These are phyloP conservation scores for Fusarium chlamydosporum DNA, from an alignment of 2,329 filamentous ascomycete species.

Conservation along the genomic window DNA sequence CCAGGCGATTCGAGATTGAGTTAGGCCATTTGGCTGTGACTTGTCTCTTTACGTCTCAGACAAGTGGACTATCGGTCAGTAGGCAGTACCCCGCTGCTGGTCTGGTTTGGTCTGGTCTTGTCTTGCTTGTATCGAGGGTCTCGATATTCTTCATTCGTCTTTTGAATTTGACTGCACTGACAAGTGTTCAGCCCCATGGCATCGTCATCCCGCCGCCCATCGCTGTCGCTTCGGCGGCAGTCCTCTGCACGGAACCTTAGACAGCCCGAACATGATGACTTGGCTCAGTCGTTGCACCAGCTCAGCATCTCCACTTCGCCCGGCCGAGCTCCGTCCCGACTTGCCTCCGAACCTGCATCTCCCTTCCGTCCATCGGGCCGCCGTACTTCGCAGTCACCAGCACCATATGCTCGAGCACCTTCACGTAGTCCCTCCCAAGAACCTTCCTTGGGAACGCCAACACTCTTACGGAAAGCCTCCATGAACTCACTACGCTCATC, in stretches of 20 bases:
- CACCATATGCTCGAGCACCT: conserved; percentile 49
- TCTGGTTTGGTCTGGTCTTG: conserved; percentile 1
- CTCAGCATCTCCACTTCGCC: conserved; percentile 60
- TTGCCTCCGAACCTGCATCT: conserved; percentile 57
- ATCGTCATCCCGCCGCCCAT: conserved; percentile 48
- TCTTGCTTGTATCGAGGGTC: conserved; percentile 3
- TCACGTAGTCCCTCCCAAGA: conserved; percentile 61
- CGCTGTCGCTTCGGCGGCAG: conserved; percentile 54
- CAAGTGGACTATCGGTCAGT: conserved; percentile 14
- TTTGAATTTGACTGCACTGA: conserved; percentile 26
- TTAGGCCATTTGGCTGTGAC: conserved; percentile 33
- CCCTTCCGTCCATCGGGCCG: conserved; percentile 59
- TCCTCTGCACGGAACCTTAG: conserved; percentile 53
- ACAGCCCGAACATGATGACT: conserved; percentile 51
- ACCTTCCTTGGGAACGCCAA: conserved; percentile 64
- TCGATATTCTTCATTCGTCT: conserved; percentile 35
- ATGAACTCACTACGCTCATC: conserved; percentile 69
- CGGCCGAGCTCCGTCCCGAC: conserved; percentile 50
- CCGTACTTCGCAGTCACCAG: conserved; percentile 49
- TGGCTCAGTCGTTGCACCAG: conserved; percentile 61
- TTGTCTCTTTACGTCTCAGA: conserved; percentile 30
- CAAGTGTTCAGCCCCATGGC: conserved; percentile 48
- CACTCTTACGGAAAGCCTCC: conserved; percentile 69
- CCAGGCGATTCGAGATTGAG: conserved; percentile 35
- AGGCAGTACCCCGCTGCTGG: conserved; percentile 24